Evolutionary conservation across 2,329 filamentous ascomycete genomes (phyloP).

Genomic region (Fusarium buharicum): DNA sequence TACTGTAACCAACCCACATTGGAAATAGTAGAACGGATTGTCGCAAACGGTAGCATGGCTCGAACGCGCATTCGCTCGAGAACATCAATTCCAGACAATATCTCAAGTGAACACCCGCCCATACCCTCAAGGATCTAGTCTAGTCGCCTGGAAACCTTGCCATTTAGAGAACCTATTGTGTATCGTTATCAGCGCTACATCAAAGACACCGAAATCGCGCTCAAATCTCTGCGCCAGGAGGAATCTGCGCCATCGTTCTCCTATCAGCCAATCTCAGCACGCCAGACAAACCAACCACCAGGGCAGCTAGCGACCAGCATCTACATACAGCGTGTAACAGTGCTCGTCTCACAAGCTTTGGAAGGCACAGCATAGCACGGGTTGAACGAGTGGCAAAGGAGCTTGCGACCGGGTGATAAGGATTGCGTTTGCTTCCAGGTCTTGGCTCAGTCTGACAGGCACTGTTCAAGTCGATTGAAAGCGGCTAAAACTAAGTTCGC

Average conservation of each 20-base stretch:
- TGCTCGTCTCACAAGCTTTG: slow-evolving; percentile 12
- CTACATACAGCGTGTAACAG: slow-evolving; percentile 26
- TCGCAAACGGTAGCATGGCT: slow-evolving; percentile 24
- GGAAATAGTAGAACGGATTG: slow-evolving; percentile 14
- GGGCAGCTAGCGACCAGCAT: slow-evolving; percentile 8
- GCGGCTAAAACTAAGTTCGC: slow-evolving; percentile 17
- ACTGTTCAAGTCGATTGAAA: slow-evolving; percentile 16
- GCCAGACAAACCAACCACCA: slow-evolving; percentile 14
- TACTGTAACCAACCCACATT: slow-evolving; percentile 8
- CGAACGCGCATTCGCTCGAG: slow-evolving; percentile 33
- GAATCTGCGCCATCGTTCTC: slow-evolving; percentile 21
- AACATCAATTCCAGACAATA: slow-evolving; percentile 35
- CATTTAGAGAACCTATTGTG: neutral
- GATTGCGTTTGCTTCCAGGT: slow-evolving; percentile 6
- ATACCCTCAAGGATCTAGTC: slow-evolving; percentile 5
- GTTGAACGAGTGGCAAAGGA: slow-evolving; percentile 4
- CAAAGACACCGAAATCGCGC: neutral
- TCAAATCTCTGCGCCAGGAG: slow-evolving; percentile 21
- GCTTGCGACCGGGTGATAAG: slow-evolving; percentile 15
- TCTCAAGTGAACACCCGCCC: slow-evolving; percentile 17
- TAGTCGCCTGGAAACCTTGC: slow-evolving; percentile 1
- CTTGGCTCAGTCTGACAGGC: slow-evolving; percentile 18
- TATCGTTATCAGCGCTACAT: neutral
- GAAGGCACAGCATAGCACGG: neutral
- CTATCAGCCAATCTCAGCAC: slow-evolving; percentile 36